These are phyloP conservation scores for Ophiocordyceps robertsii DNA, from an alignment of 2,329 filamentous ascomycete species.

Conservation along the genomic window DNA sequence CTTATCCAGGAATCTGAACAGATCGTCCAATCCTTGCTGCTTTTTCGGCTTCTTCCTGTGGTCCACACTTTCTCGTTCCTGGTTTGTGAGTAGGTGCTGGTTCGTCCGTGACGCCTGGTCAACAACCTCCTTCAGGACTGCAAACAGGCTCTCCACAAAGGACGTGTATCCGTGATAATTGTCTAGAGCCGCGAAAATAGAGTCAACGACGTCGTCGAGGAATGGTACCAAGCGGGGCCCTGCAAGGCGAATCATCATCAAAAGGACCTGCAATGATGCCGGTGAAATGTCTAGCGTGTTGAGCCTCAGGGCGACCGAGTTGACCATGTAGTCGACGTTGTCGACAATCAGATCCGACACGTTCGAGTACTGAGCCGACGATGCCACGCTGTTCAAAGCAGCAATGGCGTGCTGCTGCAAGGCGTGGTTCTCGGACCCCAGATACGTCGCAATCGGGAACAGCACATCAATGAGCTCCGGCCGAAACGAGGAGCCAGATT, in stretches of 20 bases:
- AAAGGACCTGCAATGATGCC: slow-evolving; percentile 75
- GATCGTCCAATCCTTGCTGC: slow-evolving; percentile 25
- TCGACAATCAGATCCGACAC: slow-evolving; percentile 71
- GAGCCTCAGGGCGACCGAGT: slow-evolving; percentile 75
- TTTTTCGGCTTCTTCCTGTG: slow-evolving; percentile 26
- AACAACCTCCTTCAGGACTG: slow-evolving; percentile 69
- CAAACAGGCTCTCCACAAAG: slow-evolving; percentile 76
- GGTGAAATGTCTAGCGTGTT: slow-evolving; percentile 89
- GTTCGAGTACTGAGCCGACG: slow-evolving; percentile 57
- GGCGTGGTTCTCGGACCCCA: slow-evolving; percentile 55
- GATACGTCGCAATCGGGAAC: slow-evolving; percentile 79
- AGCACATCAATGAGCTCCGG: slow-evolving; percentile 81
- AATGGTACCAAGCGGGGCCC: slow-evolving; percentile 74
- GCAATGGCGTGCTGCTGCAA: slow-evolving; percentile 73
- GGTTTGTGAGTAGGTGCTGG: slow-evolving; percentile 30
- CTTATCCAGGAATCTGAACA: slow-evolving; percentile 49
- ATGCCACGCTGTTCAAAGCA: slow-evolving; percentile 68
- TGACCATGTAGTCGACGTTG: slow-evolving; percentile 94
- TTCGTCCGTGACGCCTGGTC: slow-evolving; percentile 60
- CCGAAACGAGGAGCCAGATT: slow-evolving; percentile 55
- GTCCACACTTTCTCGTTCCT: slow-evolving; percentile 18
- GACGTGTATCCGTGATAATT: slow-evolving; percentile 86
- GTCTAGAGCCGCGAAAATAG: slow-evolving; percentile 86
- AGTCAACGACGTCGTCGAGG: slow-evolving; percentile 79
- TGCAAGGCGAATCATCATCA: slow-evolving; percentile 87